Percentiles rank a stretch among this genome's conserved stretches.
Conservation (phyloP, 2,329 filamentous ascomycete species). For the Hyphodiscus sp. region DNA sequence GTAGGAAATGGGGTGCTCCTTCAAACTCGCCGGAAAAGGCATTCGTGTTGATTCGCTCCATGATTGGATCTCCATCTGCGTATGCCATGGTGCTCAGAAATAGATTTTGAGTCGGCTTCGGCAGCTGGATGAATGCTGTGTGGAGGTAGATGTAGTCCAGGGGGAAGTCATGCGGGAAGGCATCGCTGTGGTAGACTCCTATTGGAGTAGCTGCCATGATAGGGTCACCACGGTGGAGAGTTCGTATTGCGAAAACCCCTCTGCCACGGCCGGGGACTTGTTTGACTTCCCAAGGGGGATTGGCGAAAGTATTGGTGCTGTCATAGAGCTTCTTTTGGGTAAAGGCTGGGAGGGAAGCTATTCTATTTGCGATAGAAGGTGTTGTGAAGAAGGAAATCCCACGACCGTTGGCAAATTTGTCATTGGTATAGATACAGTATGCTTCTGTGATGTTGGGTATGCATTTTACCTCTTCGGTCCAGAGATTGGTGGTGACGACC, state of each 20-base stretch:
- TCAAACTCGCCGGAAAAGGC: conserved; percentile 24
- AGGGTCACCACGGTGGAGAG: conserved; percentile 21
- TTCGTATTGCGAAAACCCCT: conserved; percentile 24
- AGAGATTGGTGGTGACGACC: background rate
- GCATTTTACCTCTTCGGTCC: background rate
- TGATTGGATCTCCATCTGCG: conserved; percentile 20
- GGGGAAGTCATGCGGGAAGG: conserved; percentile 18
- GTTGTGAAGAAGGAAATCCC: conserved; percentile 26
- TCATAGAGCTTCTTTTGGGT: conserved; percentile 4
- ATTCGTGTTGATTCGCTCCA: conserved; percentile 28
- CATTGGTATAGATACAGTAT: conserved; percentile 26
- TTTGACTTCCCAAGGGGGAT: conserved; percentile 22
- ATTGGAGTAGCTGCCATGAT: conserved; percentile 22
- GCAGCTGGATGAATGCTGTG: conserved; percentile 21
- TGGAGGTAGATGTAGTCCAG: conserved; percentile 20
- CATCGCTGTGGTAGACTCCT: conserved; percentile 22
- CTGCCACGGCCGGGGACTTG: conserved; percentile 22
- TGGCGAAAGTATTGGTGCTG: conserved; percentile 16
- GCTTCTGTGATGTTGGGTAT: background rate
- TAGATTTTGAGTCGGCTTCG: conserved; percentile 13
- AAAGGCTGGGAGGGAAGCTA: conserved; percentile 19
- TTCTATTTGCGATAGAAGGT: conserved; percentile 14
- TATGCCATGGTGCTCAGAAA: conserved; percentile 15
- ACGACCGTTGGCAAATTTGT: conserved; percentile 20
- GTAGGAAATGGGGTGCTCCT: conserved; percentile 19